phyloP scores from a whole-genome alignment of 345 rosid genomes.

The Conringia planisiliqua region DNA sequence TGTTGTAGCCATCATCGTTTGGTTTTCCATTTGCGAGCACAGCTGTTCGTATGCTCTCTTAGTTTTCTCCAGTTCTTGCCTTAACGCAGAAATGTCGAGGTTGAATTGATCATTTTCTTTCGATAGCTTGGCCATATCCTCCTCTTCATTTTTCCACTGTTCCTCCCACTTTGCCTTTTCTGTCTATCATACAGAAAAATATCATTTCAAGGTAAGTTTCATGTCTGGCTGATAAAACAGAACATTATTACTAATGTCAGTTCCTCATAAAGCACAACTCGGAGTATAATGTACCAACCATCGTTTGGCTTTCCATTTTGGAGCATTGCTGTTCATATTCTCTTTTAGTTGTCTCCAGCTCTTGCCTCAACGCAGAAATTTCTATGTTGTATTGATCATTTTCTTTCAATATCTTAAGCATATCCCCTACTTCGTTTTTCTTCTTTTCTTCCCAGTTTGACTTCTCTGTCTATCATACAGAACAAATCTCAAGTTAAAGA shows the following conservation, averaged over 20 bases:
- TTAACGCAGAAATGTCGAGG: slow-evolving; percentile 36
- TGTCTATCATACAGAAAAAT: slow-evolving; percentile 28
- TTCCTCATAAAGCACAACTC: background rate
- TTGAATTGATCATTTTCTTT: slow-evolving; percentile 41
- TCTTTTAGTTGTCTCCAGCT: slow-evolving; percentile 47
- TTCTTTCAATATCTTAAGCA: slow-evolving; percentile 37
- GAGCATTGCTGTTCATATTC: slow-evolving; percentile 40
- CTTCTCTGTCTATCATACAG: slow-evolving; percentile 42
- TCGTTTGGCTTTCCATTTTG: slow-evolving; percentile 56
- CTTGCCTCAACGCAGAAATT: slow-evolving; percentile 41
- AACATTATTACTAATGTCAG: background rate
- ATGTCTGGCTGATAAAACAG: background rate
- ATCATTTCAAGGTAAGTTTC: background rate
- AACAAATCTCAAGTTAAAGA: background rate
- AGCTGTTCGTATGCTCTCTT: slow-evolving; percentile 45
- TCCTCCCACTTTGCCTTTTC: slow-evolving; percentile 50
- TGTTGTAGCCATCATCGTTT: slow-evolving; percentile 44
- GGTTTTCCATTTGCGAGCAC: slow-evolving; percentile 54
- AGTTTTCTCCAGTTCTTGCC: slow-evolving; percentile 47
- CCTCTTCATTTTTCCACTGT: slow-evolving; percentile 43
- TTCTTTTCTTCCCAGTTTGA: slow-evolving; percentile 43
- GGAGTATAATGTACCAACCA: slow-evolving; percentile 27
- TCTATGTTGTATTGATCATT: slow-evolving; percentile 36
- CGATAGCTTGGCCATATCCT: slow-evolving; percentile 37
- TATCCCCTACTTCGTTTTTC: slow-evolving; percentile 42